These are phyloP conservation scores for Vitis riparia DNA, from an alignment of 164 flowering plant species.

Conservation along the genomic window DNA sequence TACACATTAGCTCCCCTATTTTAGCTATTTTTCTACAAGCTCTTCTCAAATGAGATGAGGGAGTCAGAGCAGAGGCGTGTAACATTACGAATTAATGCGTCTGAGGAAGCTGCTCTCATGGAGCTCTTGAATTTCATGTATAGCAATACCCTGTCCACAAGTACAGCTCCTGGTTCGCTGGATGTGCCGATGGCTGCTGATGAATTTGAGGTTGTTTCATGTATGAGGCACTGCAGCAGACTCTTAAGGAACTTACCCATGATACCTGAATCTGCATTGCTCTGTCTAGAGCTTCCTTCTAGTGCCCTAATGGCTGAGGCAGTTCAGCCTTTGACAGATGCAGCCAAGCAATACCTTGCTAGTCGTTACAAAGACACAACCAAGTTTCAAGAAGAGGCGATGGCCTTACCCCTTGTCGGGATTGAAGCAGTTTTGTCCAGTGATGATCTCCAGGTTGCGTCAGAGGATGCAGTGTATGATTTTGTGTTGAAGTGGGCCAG, in stretches of 20 bases:
- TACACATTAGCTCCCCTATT: slow-evolving; percentile 95
- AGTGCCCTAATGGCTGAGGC: slow-evolving; percentile 4
- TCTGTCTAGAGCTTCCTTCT: background rate
- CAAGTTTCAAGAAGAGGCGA: too few relatives aligned
- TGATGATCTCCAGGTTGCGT: too few relatives aligned
- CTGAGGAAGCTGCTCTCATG: slow-evolving; percentile 5
- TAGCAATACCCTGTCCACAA: background rate
- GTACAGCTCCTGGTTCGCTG: background rate
- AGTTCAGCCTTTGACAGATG: slow-evolving; percentile 2
- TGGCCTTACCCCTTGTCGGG: too few relatives aligned
- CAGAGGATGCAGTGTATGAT: too few relatives aligned
- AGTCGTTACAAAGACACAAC: too few relatives aligned
- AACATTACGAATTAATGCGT: slow-evolving; percentile 8
- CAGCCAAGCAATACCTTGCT: background rate
- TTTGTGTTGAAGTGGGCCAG: too few relatives aligned
- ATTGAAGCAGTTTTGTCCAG: too few relatives aligned
- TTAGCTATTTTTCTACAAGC: slow-evolving; percentile 85
- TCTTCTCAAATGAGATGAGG: slow-evolving; percentile 12
- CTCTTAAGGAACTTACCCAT: background rate
- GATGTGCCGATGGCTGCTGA: background rate
- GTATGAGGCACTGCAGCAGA: background rate
- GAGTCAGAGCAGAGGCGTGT: slow-evolving; percentile 12
- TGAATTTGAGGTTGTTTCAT: background rate
- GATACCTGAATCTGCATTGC: background rate
- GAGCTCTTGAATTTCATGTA: background rate